A percentile compares a stretch with the other conserved stretches of the same genome.
phyloP scores from a whole-genome alignment of 495 filamentous ascomycete species.

The Bacidia rubella region DNA sequence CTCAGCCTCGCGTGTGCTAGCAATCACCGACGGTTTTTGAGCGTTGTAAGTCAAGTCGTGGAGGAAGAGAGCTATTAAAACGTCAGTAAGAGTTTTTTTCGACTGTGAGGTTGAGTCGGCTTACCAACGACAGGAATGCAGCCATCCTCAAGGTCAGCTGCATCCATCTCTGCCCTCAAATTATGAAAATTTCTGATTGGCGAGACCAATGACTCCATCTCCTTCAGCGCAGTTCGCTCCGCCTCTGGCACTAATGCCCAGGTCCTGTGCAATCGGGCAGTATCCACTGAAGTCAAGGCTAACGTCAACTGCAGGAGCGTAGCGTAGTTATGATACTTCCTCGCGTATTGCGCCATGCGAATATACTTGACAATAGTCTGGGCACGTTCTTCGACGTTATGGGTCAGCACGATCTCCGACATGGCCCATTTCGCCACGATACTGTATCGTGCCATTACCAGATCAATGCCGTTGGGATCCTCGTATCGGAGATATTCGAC shows the following conservation, averaged over 20 bases:
- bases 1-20: slow-evolving; percentile 44
- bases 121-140: slow-evolving; percentile 95
- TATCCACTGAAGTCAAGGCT: slow-evolving; percentile 73
- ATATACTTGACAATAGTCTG: slow-evolving; percentile 81
- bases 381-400: slow-evolving; percentile 67
- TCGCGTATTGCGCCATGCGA: slow-evolving; percentile 76
- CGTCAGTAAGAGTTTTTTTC: neutral
- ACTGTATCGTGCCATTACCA: slow-evolving; percentile 95
- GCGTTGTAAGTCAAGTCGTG: slow-evolving; percentile 96
- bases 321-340: slow-evolving; percentile 83
- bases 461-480: slow-evolving; percentile 75
- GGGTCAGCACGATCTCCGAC: slow-evolving; percentile 80
- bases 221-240: slow-evolving; percentile 59
- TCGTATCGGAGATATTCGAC: slow-evolving; percentile 79
- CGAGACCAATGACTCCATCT: slow-evolving; percentile 74
- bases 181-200: slow-evolving; percentile 85
- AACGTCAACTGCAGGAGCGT: slow-evolving; percentile 93
- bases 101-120: slow-evolving; percentile 9
- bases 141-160: slow-evolving; percentile 56
- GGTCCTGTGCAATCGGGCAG: slow-evolving; percentile 59
- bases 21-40: slow-evolving; percentile 62
- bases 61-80: slow-evolving; percentile 56
- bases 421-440: slow-evolving; percentile 95
- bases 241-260: slow-evolving; percentile 63
- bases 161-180: slow-evolving; percentile 85